phyloP scores from a whole-genome alignment of 768 basidiomycete genomes.

The Amanita rimosa region DNA sequence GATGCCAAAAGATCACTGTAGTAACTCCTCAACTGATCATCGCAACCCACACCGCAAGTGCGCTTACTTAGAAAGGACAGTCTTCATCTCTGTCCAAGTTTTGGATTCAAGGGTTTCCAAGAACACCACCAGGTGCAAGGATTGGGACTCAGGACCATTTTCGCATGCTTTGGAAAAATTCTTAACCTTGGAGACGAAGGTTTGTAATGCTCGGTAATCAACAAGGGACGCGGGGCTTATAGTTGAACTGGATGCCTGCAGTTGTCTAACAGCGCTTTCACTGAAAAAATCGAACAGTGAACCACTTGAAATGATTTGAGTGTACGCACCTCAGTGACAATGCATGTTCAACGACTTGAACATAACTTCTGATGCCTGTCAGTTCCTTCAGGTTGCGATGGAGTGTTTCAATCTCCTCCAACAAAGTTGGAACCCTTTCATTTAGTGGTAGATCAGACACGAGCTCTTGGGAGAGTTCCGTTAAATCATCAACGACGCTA shows the following conservation, averaged over 20 bases:
- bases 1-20: constrained; percentile 49
- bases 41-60: neutral
- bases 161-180: constrained; percentile 33
- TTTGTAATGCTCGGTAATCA: constrained; percentile 49
- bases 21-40: constrained; percentile 5
- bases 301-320: neutral
- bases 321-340: constrained; percentile 56
- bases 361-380: constrained; percentile 65
- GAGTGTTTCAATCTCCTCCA: constrained; percentile 75
- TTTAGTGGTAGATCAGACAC: constrained; percentile 41
- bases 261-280: constrained; percentile 45
- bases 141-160: constrained; percentile 33
- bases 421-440: constrained; percentile 45
- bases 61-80: constrained; percentile 48
- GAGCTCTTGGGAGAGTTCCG: constrained; percentile 53
- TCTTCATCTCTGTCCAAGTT: constrained; percentile 74
- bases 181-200: constrained; percentile 42
- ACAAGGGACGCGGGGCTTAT: constrained; percentile 38
- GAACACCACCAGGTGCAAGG: constrained; percentile 51
- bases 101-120: constrained; percentile 50
- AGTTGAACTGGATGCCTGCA: constrained; percentile 22
- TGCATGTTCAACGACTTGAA: constrained; percentile 60
- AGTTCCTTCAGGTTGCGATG: constrained; percentile 72
- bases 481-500: constrained; percentile 66
- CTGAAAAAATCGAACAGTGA: constrained; percentile 21